A percentile compares a stretch with the other conserved stretches of the same genome.
Conservation (phyloP, 495 filamentous ascomycete species). For the Annulohypoxylon stygium region DNA sequence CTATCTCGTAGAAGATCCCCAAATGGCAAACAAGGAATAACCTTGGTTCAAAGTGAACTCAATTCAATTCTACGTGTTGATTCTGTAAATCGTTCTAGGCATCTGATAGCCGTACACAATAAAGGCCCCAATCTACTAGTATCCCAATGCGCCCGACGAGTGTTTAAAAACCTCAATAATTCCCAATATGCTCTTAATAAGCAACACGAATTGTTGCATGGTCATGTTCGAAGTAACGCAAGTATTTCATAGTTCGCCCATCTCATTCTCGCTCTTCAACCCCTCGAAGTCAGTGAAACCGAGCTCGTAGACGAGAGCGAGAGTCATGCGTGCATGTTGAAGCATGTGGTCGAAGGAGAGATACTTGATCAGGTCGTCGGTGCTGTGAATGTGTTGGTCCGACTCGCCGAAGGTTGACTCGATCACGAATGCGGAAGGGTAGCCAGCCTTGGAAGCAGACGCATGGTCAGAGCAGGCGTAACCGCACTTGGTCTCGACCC, state of each 20-base stretch:
- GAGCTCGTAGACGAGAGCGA: slow-evolving; percentile 91
- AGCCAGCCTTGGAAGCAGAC: slow-evolving; percentile 94
- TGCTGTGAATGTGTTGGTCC: slow-evolving; percentile 90
- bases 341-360: slow-evolving; percentile 98
- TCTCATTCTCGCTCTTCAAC: slow-evolving; percentile 50
- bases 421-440: slow-evolving; percentile 95
- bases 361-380: slow-evolving; percentile 87
- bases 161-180: slow-evolving; percentile 28
- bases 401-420: slow-evolving; percentile 88
- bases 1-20: background rate
- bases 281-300: slow-evolving; percentile 72
- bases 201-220: background rate
- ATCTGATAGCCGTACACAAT: background rate
- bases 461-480: slow-evolving; percentile 99
- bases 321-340: slow-evolving; percentile 92
- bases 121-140: slow-evolving; percentile 4
- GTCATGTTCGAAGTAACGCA: background rate
- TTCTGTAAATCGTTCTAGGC: slow-evolving; percentile 6
- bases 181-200: slow-evolving; percentile 16
- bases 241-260: slow-evolving; percentile 48
- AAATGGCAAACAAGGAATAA: slow-evolving; percentile 7
- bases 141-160: background rate
- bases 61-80: slow-evolving; percentile 15
- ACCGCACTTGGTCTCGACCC: slow-evolving; percentile 91
- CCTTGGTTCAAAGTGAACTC: slow-evolving; percentile 1